Evolutionary conservation across 1,139 yeast genomes (phyloP).

Genomic region (Suhomyces anneliseae): DNA sequence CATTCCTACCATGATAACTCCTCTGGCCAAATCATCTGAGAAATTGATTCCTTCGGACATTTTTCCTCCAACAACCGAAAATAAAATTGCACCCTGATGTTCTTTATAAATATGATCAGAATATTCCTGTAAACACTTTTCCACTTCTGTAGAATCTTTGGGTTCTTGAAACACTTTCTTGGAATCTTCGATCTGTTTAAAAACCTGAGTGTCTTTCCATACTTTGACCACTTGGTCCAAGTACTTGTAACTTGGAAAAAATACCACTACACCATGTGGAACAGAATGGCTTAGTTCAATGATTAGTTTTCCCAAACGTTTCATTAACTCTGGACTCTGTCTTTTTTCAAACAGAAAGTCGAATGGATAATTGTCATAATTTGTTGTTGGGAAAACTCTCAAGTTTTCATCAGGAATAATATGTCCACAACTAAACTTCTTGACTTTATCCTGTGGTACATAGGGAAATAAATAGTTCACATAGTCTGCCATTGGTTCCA

Average conservation of each 20-base stretch:
- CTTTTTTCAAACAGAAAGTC: conserved; percentile 74
- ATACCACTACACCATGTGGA: conserved; percentile 77
- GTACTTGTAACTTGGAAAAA: conserved; percentile 84
- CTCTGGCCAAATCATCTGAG: conserved; percentile 81
- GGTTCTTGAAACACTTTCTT: conserved; percentile 64
- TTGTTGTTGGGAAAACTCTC: conserved; percentile 54
- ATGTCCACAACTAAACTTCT: conserved; percentile 76
- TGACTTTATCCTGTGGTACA: conserved; percentile 37
- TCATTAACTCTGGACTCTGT: conserved; percentile 45
- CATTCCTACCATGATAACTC: conserved; percentile 82
- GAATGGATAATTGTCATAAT: conserved; percentile 30
- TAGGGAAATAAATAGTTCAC: conserved; percentile 66
- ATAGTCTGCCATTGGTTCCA: conserved; percentile 86
- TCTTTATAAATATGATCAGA: conserved; percentile 30
- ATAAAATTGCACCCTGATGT: conserved; percentile 59
- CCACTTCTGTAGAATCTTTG: conserved; percentile 40
- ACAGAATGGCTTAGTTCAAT: conserved; percentile 42
- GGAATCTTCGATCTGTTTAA: conserved; percentile 27
- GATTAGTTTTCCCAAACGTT: conserved; percentile 54
- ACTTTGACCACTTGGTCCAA: conserved; percentile 46
- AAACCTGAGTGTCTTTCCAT: conserved; percentile 51
- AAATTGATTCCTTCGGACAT: conserved; percentile 95
- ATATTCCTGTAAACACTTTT: conserved; percentile 51
- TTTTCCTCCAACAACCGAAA: conserved; percentile 92
- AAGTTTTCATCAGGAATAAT: conserved; percentile 74